Percentiles rank a stretch among this genome's conserved stretches.
Conservation (phyloP, 495 filamentous ascomycete genomes). For the Extremus antarcticus region DNA sequence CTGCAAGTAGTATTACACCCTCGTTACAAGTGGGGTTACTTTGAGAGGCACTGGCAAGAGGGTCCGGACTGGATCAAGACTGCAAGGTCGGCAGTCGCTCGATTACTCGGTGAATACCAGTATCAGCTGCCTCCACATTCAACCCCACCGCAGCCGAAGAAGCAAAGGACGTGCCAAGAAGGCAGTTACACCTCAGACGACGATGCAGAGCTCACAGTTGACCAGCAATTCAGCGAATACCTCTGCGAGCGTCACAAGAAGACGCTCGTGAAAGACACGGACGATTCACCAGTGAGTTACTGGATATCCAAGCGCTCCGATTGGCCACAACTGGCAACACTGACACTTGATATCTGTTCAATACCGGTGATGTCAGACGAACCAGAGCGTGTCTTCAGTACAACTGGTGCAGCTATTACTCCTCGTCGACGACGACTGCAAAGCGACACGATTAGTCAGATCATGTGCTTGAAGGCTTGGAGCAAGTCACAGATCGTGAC, state of each 20-base stretch:
- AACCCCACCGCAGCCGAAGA: no score
- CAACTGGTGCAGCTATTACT: not conserved
- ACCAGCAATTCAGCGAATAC: not conserved
- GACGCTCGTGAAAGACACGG: not conserved
- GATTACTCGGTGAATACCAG: not conserved
- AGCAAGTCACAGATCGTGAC: not conserved
- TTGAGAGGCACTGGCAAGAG: not conserved
- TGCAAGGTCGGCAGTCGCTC: not conserved
- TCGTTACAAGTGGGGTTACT: not conserved
- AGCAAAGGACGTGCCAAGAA: not conserved
- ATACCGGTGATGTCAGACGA: not conserved
- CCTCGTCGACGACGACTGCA: not conserved
- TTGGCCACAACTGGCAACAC: not conserved
- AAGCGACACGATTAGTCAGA: not conserved
- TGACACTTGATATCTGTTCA: not conserved
- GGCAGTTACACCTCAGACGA: not conserved
- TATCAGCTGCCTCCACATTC: not conserved
- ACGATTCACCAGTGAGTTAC: not conserved
- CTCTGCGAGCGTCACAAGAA: not conserved
- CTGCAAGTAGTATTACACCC: not conserved
- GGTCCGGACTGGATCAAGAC: not conserved
- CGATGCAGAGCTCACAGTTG: not conserved
- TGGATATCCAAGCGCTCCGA: not conserved
- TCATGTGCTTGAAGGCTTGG: not conserved
- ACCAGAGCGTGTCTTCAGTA: not conserved